Evolutionary conservation across 495 filamentous ascomycete genomes (phyloP).

Genomic region (Talaromyces stipitatus): DNA sequence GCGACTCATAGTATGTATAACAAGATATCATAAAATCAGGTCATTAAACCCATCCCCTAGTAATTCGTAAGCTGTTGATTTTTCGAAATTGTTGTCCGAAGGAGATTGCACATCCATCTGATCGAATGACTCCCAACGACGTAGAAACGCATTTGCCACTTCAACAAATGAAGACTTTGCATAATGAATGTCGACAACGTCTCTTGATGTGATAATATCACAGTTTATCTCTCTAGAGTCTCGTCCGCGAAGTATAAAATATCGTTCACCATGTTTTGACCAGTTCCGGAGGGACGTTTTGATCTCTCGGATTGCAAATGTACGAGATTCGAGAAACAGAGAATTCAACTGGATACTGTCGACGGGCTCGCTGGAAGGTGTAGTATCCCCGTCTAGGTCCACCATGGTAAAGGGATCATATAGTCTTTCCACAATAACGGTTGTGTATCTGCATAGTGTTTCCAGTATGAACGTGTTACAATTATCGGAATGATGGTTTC

Average conservation of each 20-base stretch:
- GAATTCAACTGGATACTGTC: conserved; percentile 3
- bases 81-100: background rate
- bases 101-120: background rate
- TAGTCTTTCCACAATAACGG: conserved; percentile 18
- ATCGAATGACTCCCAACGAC: conserved; percentile 13
- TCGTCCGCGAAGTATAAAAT: conserved; percentile 31
- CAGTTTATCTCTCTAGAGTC: conserved; percentile 23
- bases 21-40: background rate
- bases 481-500: conserved; percentile 16
- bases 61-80: background rate
- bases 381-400: background rate
- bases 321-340: conserved; percentile 18
- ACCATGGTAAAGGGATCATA: conserved; percentile 5
- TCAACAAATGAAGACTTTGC: conserved; percentile 15
- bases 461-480: conserved; percentile 19
- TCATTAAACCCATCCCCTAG: background rate
- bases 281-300: conserved; percentile 30
- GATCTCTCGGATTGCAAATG: conserved; percentile 26
- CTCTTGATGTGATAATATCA: conserved; percentile 16
- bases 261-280: conserved; percentile 29
- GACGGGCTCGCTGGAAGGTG: background rate
- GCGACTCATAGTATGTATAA: background rate
- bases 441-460: conserved; percentile 25
- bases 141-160: conserved; percentile 13
- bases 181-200: conserved; percentile 13